These are phyloP conservation scores for Citrus mangshanensis DNA, from an alignment of 345 rosid species.

Conservation along the genomic window DNA sequence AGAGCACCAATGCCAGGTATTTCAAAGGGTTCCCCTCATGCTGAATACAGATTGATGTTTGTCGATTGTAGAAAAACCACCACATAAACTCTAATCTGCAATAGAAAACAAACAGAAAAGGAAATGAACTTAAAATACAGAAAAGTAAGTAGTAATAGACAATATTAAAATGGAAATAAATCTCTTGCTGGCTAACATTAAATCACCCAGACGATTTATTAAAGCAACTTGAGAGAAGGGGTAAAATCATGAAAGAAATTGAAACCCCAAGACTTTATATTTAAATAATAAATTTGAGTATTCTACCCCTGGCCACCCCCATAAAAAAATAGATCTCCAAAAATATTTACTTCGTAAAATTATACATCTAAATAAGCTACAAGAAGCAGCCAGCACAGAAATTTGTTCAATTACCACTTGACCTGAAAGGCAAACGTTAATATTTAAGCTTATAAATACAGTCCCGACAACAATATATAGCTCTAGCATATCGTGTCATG, in stretches of 20 bases:
- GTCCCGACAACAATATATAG: background rate
- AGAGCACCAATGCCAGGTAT: conserved; percentile 12
- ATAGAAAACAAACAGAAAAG: conserved; percentile 3
- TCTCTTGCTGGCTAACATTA: background rate
- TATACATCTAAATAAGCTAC: background rate
- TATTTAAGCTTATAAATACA: background rate
- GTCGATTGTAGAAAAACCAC: conserved; percentile 14
- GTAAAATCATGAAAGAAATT: background rate
- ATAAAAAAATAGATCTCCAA: background rate
- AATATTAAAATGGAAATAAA: conserved; percentile 1
- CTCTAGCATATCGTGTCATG: background rate
- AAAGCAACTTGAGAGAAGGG: background rate
- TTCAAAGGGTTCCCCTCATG: conserved; percentile 22
- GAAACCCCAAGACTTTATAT: background rate
- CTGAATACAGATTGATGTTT: conserved; percentile 11
- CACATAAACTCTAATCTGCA: conserved; percentile 25
- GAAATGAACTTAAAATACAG: conserved; percentile 6
- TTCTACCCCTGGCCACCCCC: too few species aligned
- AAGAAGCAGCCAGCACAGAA: background rate
- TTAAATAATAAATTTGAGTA: too few species aligned
- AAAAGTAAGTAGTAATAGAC: background rate
- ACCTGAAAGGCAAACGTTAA: background rate
- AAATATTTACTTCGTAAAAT: background rate
- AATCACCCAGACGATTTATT: background rate
- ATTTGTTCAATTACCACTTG: background rate